phyloP scores from a whole-genome alignment of 768 basidiomycete genomes.

The Xerocomellus amylosporus region DNA sequence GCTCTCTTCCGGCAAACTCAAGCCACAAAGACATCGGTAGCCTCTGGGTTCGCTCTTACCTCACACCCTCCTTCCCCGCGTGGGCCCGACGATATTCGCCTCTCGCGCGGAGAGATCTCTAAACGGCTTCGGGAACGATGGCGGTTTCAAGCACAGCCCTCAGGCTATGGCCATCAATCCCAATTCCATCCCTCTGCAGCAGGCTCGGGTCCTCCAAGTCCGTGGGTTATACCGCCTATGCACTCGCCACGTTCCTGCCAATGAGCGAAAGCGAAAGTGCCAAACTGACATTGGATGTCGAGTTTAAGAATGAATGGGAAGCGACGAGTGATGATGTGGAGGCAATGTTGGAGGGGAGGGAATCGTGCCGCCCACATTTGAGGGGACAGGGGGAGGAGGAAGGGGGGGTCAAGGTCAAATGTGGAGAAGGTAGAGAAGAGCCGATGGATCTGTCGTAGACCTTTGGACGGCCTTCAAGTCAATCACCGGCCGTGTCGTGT shows the following conservation, averaged over 20 bases:
- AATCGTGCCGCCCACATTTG: constrained; percentile 57
- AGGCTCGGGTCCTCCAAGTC: neutral
- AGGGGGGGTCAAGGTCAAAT: neutral
- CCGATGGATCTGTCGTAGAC: too few species aligned
- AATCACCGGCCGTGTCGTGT: too few species aligned
- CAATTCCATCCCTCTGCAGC: constrained; percentile 1
- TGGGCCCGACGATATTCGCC: too few species aligned
- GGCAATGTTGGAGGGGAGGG: constrained; percentile 68
- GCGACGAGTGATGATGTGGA: constrained; percentile 84
- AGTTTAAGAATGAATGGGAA: constrained; percentile 90
- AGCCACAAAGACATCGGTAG: constrained; percentile 12
- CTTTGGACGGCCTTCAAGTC: too few species aligned
- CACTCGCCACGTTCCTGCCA: constrained; percentile 22
- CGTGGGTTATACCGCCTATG: constrained; percentile 6
- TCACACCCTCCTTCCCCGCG: constrained; percentile 2
- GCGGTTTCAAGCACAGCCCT: too few species aligned
- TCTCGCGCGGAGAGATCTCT: too few species aligned
- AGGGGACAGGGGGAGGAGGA: constrained; percentile 5
- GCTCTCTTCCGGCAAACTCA: constrained; percentile 45
- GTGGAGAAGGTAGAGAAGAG: too few species aligned
- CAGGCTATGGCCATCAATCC: neutral
- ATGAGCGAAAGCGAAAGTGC: constrained; percentile 42
- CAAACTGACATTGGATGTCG: constrained; percentile 68
- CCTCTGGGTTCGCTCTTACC: constrained; percentile 21
- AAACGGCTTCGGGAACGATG: too few species aligned